A percentile compares a stretch with the other conserved stretches of the same genome.
Evolutionary conservation across 139 green algal genomes (phyloP).

Genomic region (Chlorella sorokiniana): DNA sequence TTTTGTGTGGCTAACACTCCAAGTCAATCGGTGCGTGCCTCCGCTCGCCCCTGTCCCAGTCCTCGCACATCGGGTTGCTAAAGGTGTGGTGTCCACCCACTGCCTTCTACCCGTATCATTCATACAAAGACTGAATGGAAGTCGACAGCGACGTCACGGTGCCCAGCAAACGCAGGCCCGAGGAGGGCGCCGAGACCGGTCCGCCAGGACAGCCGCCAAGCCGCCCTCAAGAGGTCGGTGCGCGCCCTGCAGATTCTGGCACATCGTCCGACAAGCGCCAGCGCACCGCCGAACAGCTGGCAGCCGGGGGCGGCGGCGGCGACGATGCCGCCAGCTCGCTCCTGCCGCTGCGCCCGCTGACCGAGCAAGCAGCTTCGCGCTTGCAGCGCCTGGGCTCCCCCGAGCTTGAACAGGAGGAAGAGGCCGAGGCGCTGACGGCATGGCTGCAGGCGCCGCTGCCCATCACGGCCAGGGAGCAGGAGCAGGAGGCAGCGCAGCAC

Average conservation of each 20-base stretch:
- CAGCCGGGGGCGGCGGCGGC: background rate
- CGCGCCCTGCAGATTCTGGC: background rate
- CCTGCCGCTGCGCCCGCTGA: conserved; percentile 12
- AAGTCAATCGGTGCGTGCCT: too few species aligned
- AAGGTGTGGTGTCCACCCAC: too few species aligned
- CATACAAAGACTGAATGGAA: too few species aligned
- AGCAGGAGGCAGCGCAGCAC: too few species aligned
- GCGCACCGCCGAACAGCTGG: background rate
- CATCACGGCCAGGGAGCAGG: background rate
- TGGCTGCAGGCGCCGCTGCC: background rate
- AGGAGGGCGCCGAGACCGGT: background rate
- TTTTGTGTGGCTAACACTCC: too few species aligned
- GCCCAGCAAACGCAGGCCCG: background rate
- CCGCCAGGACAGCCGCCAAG: background rate
- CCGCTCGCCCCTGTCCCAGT: too few species aligned
- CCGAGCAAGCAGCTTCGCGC: background rate
- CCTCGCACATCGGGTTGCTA: too few species aligned
- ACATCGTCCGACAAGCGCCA: background rate
- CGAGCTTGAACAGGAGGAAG: conserved; percentile 13
- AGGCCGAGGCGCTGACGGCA: background rate
- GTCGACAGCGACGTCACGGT: too few species aligned
- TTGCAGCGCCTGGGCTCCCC: background rate
- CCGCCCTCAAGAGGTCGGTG: too few species aligned
- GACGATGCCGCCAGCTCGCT: background rate
- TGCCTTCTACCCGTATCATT: too few species aligned